Conservation (phyloP, 768 basidiomycete genomes). For the Dictyophora rubrovolvata region DNA sequence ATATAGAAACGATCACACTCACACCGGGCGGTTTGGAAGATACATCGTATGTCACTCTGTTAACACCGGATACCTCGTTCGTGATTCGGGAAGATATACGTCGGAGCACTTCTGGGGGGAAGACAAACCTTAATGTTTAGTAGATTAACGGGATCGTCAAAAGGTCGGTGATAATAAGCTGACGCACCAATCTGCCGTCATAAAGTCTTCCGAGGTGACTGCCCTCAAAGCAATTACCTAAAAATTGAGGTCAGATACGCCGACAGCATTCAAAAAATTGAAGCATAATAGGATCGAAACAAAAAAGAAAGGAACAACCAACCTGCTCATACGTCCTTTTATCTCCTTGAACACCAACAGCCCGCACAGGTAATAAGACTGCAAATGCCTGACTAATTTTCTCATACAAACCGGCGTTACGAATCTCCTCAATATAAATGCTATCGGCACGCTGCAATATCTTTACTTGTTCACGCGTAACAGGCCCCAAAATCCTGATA, state of each 20-base stretch:
- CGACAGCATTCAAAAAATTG: not conserved
- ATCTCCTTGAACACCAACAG: constrained; percentile 98
- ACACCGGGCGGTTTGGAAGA: constrained; percentile 95
- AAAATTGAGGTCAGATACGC: constrained; percentile 1
- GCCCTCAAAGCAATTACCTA: constrained; percentile 91
- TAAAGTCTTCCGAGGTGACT: constrained; percentile 97
- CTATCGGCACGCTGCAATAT: constrained; percentile 85
- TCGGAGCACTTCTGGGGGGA: constrained; percentile 81
- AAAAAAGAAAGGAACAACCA: too few species aligned
- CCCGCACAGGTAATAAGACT: constrained; percentile 88
- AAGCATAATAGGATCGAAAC: too few species aligned
- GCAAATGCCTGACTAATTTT: constrained; percentile 96
- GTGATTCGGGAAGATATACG: constrained; percentile 95
- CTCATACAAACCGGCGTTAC: constrained; percentile 84
- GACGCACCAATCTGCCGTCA: constrained; percentile 95
- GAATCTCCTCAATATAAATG: constrained; percentile 98
- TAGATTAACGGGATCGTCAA: constrained; percentile 39
- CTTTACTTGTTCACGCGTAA: constrained; percentile 86
- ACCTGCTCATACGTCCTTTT: constrained; percentile 92
- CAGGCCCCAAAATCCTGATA: constrained; percentile 93
- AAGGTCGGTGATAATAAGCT: constrained; percentile 16
- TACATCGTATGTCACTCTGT: constrained; percentile 92
- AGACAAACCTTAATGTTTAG: constrained; percentile 67
- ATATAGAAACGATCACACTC: constrained; percentile 21
- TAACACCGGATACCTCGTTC: constrained; percentile 94